phyloP scores from a whole-genome alignment of 2,329 filamentous ascomycete species.

The Microcyclospora pomicola region DNA sequence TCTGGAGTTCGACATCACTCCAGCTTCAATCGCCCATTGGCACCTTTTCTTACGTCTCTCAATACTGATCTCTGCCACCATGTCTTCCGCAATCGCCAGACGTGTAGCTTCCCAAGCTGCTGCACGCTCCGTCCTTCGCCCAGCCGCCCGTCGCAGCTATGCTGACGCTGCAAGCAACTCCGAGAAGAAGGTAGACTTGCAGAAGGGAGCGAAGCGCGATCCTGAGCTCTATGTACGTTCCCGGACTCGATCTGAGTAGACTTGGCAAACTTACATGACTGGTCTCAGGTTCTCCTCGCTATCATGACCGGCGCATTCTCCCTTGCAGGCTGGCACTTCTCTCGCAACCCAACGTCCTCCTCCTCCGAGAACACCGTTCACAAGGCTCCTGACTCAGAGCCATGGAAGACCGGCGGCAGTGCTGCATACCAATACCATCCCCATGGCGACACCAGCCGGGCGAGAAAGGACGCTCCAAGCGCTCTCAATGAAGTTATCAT shows the following conservation, averaged over 20 bases:
- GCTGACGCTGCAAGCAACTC: conserved; percentile 21
- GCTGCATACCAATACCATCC: conserved; percentile 58
- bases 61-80: conserved; percentile 5
- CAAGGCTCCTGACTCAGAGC: conserved; percentile 67
- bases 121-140: conserved; percentile 21
- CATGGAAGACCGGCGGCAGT: conserved; percentile 61
- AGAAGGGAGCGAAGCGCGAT: conserved; percentile 53
- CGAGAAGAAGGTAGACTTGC: conserved; percentile 35
- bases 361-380: conserved; percentile 68
- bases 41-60: no score
- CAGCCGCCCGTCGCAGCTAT: conserved; percentile 21
- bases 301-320: conserved; percentile 83
- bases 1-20: no score
- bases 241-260: neutral
- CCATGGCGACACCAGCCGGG: conserved; percentile 61
- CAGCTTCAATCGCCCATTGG: no score
- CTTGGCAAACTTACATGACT: conserved; percentile 3
- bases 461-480: conserved; percentile 80
- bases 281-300: conserved; percentile 63
- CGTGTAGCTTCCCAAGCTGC: conserved; percentile 34
- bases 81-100: conserved; percentile 34
- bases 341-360: conserved; percentile 69
- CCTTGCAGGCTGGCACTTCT: conserved; percentile 81
- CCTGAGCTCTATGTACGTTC: conserved; percentile 58
- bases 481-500: conserved; percentile 91